Evolutionary conservation across 129 eudicot genomes (phyloP).

Genomic region (Pittosporum tobira): DNA sequence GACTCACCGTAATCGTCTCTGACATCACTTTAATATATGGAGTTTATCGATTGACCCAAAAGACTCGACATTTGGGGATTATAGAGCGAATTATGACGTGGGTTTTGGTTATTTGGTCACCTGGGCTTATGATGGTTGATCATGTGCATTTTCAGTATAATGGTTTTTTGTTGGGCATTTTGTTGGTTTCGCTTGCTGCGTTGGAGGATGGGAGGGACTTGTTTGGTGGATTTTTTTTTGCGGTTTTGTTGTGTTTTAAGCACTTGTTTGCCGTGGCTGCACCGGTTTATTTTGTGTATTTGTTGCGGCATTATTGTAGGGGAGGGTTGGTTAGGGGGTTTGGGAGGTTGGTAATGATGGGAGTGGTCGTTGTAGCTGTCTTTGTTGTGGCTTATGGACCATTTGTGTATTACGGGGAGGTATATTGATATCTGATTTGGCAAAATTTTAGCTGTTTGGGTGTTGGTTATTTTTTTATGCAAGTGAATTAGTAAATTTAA

Average conservation of each 20-base stretch:
- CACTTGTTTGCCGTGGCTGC: slow-evolving; percentile 86
- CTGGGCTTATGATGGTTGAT: slow-evolving; percentile 73
- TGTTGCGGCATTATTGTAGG: slow-evolving; percentile 70
- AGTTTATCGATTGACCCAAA: slow-evolving; percentile 31
- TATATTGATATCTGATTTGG: slow-evolving; percentile 8
- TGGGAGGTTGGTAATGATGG: slow-evolving; percentile 65
- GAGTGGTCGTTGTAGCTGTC: slow-evolving; percentile 49
- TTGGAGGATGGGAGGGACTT: slow-evolving; percentile 73
- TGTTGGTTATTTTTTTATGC: too few relatives aligned
- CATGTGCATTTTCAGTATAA: slow-evolving; percentile 95
- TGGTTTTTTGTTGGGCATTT: slow-evolving; percentile 70
- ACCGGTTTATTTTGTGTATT: slow-evolving; percentile 83
- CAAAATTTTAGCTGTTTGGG: not conserved
- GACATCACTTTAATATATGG: slow-evolving; percentile 41
- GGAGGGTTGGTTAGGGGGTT: slow-evolving; percentile 69
- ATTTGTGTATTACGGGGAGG: slow-evolving; percentile 77
- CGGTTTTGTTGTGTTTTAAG: slow-evolving; percentile 70
- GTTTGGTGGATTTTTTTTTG: slow-evolving; percentile 78
- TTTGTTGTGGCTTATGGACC: slow-evolving; percentile 84
- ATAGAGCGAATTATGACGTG: slow-evolving; percentile 46
- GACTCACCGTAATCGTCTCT: slow-evolving; percentile 49
- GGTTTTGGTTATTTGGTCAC: slow-evolving; percentile 76
- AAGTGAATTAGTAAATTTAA: too few relatives aligned
- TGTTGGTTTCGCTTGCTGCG: slow-evolving; percentile 46
- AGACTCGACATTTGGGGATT: slow-evolving; percentile 24